These are phyloP conservation scores for Neurospora tetraspora DNA, from an alignment of 495 filamentous ascomycete species.

Conservation along the genomic window DNA sequence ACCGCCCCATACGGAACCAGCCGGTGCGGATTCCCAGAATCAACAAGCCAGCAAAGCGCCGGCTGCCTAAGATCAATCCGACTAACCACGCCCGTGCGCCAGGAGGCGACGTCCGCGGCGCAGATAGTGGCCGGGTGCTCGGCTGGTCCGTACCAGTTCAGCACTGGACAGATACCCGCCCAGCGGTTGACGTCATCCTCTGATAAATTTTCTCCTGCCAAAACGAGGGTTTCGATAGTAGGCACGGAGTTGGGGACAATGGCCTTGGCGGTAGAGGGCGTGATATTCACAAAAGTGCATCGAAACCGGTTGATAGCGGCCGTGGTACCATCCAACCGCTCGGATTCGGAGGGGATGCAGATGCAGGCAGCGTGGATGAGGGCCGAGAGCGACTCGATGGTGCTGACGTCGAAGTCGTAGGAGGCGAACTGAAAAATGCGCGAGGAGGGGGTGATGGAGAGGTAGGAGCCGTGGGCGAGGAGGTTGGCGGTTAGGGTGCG, in stretches of 20 bases:
- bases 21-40: slow-evolving; percentile 3
- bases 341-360: slow-evolving; percentile 22
- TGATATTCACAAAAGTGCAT: slow-evolving; percentile 7
- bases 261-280: slow-evolving; percentile 10
- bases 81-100: background rate
- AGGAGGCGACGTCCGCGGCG: background rate
- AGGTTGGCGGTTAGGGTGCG: slow-evolving; percentile 28
- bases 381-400: slow-evolving; percentile 47
- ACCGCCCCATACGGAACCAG: slow-evolving; percentile 4
- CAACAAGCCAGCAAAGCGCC: slow-evolving; percentile 1
- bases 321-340: slow-evolving; percentile 7
- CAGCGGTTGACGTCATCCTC: slow-evolving; percentile 8
- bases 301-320: slow-evolving; percentile 8
- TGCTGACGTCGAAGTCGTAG: slow-evolving; percentile 48
- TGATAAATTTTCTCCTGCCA: slow-evolving; percentile 19
- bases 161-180: slow-evolving; percentile 7
- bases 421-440: slow-evolving; percentile 48
- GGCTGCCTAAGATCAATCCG: background rate
- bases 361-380: slow-evolving; percentile 30
- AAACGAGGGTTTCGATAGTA: slow-evolving; percentile 14
- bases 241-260: slow-evolving; percentile 22
- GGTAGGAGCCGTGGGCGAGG: slow-evolving; percentile 22
- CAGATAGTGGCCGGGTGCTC: slow-evolving; percentile 19
- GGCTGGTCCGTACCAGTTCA: slow-evolving; percentile 20
- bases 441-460: slow-evolving; percentile 29